phyloP scores from a whole-genome alignment of 345 rosid species.

The Arabidopsis arenosa region DNA sequence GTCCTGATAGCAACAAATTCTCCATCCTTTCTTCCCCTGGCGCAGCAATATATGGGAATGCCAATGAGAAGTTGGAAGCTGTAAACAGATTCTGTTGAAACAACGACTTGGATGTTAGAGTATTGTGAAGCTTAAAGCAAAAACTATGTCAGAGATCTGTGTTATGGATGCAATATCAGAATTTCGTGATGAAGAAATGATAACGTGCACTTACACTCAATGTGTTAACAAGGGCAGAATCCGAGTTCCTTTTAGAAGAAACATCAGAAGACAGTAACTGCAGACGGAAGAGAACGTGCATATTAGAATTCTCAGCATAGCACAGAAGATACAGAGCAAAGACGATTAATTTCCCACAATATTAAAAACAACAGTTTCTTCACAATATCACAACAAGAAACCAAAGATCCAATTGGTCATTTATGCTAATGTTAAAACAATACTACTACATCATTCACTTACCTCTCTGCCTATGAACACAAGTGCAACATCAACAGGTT shows the following conservation, averaged over 20 bases:
- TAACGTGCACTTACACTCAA: constrained; percentile 61
- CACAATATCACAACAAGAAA: constrained; percentile 9
- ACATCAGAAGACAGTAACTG: constrained; percentile 80
- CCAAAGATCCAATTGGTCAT: background rate
- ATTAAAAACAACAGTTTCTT: constrained; percentile 21
- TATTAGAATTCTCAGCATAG: constrained; percentile 8
- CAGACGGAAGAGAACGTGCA: constrained; percentile 26
- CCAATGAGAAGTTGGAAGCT: constrained; percentile 85
- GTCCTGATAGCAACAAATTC: constrained; percentile 67
- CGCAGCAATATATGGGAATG: constrained; percentile 81
- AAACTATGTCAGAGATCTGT: constrained; percentile 19
- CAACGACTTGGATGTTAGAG: constrained; percentile 31
- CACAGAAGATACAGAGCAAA: constrained; percentile 14
- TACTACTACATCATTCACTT: constrained; percentile 1
- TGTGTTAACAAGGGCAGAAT: constrained; percentile 64
- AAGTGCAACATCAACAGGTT: constrained; percentile 71
- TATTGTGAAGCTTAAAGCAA: background rate
- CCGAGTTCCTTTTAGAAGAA: constrained; percentile 56
- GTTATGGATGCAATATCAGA: background rate
- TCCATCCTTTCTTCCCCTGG: constrained; percentile 82
- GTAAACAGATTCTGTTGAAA: constrained; percentile 64
- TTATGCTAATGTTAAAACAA: background rate
- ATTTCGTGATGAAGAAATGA: background rate
- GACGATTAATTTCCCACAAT: background rate
- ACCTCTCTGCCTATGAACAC: constrained; percentile 94